Evolutionary conservation across 768 basidiomycete species (phyloP).

Genomic region (Amanita brunnescens): DNA sequence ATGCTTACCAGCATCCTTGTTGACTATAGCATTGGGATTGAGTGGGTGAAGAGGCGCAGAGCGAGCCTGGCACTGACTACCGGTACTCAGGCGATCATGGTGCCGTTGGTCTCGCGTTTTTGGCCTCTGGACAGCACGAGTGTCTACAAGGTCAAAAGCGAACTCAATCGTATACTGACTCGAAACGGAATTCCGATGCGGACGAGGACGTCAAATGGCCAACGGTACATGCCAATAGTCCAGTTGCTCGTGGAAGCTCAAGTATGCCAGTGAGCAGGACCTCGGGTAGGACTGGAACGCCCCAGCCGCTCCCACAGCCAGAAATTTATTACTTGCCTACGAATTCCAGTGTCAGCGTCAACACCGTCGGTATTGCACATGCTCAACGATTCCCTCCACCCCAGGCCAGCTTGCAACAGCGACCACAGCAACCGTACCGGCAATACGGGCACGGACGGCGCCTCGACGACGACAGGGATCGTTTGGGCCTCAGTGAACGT

Average conservation of each 20-base stretch:
- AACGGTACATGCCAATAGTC: not conserved
- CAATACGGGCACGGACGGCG: too few relatives aligned
- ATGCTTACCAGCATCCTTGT: not conserved
- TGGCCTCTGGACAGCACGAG: conserved; percentile 64
- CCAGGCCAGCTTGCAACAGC: not conserved
- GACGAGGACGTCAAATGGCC: conserved; percentile 3
- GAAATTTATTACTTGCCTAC: conserved; percentile 1
- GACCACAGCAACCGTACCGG: conserved; percentile 19
- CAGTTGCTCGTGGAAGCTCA: conserved; percentile 18
- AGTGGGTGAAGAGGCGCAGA: not conserved
- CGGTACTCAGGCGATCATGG: conserved; percentile 96
- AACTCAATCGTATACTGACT: conserved; percentile 7
- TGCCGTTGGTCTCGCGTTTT: conserved; percentile 73
- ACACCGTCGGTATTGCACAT: conserved; percentile 3
- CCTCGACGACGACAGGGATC: too few relatives aligned
- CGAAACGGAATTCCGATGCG: conserved; percentile 9
- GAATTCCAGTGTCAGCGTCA: conserved; percentile 1
- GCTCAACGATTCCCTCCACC: conserved; percentile 9
- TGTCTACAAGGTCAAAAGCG: conserved; percentile 22
- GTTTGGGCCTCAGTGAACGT: too few relatives aligned
- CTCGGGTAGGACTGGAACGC: conserved; percentile 28
- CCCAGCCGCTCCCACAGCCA: conserved; percentile 16
- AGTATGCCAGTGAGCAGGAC: conserved; percentile 29
- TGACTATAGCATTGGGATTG: not conserved
- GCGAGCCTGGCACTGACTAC: too few relatives aligned